These are phyloP conservation scores for Colletotrichum tamarilloi DNA, from an alignment of 2,329 filamentous ascomycete species.

Conservation along the genomic window DNA sequence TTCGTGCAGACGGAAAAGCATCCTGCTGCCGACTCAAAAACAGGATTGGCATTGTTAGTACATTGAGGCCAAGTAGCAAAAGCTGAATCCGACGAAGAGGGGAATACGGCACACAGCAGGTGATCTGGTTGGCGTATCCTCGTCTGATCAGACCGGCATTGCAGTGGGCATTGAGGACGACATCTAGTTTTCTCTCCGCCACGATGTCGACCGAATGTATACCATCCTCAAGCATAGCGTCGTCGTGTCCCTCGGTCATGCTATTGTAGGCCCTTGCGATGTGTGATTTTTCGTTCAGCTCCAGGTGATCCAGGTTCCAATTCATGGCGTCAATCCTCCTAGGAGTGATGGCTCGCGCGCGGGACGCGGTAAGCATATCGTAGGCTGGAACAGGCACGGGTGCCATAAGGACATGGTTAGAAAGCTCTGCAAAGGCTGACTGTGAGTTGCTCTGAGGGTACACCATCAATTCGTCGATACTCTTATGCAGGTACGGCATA, in stretches of 20 bases:
- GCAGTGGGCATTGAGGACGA: conserved; percentile 66
- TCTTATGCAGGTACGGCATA: conserved; percentile 47
- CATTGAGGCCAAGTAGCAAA: conserved; percentile 37
- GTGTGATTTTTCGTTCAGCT: conserved; percentile 51
- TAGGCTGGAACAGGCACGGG: conserved; percentile 59
- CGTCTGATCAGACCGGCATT: conserved; percentile 50
- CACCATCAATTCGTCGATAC: conserved; percentile 38
- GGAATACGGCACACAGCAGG: conserved; percentile 63
- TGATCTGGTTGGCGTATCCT: conserved; percentile 58
- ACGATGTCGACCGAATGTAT: conserved; percentile 57
- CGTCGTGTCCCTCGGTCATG: conserved; percentile 60
- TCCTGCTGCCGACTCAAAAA: conserved; percentile 20
- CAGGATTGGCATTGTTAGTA: conserved; percentile 30
- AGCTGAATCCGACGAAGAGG: conserved; percentile 38
- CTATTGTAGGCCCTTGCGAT: conserved; percentile 62
- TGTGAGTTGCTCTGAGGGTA: conserved; percentile 23
- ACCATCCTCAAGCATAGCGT: conserved; percentile 56
- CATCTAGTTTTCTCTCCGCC: conserved; percentile 55
- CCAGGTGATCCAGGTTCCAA: conserved; percentile 56
- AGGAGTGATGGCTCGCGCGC: conserved; percentile 56
- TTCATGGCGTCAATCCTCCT: conserved; percentile 65
- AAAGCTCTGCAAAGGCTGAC: conserved; percentile 25
- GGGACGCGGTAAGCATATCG: conserved; percentile 52
- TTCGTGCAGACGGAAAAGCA: conserved; percentile 41
- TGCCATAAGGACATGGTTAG: conserved; percentile 44